These are phyloP conservation scores for Thielaviopsis euricoi DNA, from an alignment of 2,329 filamentous ascomycete genomes.

Conservation along the genomic window DNA sequence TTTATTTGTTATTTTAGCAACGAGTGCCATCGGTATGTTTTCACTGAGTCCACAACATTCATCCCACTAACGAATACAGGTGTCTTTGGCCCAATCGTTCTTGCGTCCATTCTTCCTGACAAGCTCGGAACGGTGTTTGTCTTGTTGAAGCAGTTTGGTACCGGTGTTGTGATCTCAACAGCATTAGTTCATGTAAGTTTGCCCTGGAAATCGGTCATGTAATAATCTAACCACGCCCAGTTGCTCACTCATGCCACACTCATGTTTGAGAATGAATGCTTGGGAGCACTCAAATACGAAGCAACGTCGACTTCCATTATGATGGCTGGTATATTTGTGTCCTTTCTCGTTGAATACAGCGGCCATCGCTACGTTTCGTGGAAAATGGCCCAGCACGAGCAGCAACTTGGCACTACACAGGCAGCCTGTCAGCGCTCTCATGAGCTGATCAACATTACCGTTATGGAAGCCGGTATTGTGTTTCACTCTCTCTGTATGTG, in stretches of 20 bases:
- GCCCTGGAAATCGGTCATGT: neutral
- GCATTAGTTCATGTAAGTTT: conserved; percentile 47
- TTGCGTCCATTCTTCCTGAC: conserved; percentile 38
- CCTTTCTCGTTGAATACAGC: conserved; percentile 54
- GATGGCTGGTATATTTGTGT: conserved; percentile 58
- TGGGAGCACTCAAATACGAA: conserved; percentile 51
- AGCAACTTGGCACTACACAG: conserved; percentile 16
- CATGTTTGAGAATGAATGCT: conserved; percentile 56
- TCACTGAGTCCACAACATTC: neutral
- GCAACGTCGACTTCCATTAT: conserved; percentile 52
- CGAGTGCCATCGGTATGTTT: conserved; percentile 42
- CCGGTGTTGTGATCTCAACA: conserved; percentile 55
- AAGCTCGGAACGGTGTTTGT: conserved; percentile 36
- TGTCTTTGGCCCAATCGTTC: conserved; percentile 50
- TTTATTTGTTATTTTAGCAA: conserved; percentile 53
- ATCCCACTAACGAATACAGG: conserved; percentile 17
- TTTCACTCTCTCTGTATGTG: conserved; percentile 54
- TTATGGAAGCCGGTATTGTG: conserved; percentile 57
- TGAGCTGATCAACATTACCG: conserved; percentile 43
- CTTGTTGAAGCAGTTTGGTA: conserved; percentile 57
- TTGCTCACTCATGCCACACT: conserved; percentile 56
- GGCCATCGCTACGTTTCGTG: conserved; percentile 39
- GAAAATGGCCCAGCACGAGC: conserved; percentile 18
- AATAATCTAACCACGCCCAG: conserved; percentile 22
- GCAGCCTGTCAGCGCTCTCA: conserved; percentile 18